Evolutionary conservation across 345 rosid genomes (phyloP).

Genomic region (Hibiscus tridactylites): DNA sequence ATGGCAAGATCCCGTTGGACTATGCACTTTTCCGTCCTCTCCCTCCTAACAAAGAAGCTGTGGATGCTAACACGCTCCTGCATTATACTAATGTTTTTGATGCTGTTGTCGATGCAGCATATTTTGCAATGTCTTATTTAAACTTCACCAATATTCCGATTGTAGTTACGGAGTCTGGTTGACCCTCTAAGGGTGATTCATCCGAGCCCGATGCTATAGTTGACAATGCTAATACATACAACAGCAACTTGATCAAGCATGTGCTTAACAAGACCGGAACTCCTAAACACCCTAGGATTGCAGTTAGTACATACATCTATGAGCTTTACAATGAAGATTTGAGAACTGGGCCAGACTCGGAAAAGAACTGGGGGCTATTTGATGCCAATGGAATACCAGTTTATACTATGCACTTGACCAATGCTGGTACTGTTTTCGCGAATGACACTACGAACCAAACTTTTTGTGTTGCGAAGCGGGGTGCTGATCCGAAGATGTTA

Average conservation of each 20-base stretch:
- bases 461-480: constrained; percentile 68
- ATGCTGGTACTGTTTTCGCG: constrained; percentile 66
- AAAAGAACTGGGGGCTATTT: constrained; percentile 96
- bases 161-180: constrained; percentile 80
- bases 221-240: constrained; percentile 88
- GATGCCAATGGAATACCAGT: constrained; percentile 57
- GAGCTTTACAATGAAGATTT: constrained; percentile 92
- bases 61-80: constrained; percentile 84
- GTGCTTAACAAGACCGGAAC: constrained; percentile 87
- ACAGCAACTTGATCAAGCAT: constrained; percentile 87
- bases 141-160: constrained; percentile 78
- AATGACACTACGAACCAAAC: constrained; percentile 95
- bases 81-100: constrained; percentile 94
- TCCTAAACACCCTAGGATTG: constrained; percentile 76
- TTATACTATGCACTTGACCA: constrained; percentile 67
- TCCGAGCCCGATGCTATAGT: constrained; percentile 64
- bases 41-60: constrained; percentile 89
- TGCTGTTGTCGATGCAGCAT: constrained; percentile 88
- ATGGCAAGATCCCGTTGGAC: constrained; percentile 72
- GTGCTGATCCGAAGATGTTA: constrained; percentile 76
- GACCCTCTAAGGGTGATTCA: constrained; percentile 91
- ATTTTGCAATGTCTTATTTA: constrained; percentile 76
- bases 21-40: constrained; percentile 92
- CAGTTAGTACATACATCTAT: constrained; percentile 74
- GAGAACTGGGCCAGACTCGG: constrained; percentile 64